phyloP scores from a whole-genome alignment of 768 basidiomycete species.

The Kwoniella bestiolae region DNA sequence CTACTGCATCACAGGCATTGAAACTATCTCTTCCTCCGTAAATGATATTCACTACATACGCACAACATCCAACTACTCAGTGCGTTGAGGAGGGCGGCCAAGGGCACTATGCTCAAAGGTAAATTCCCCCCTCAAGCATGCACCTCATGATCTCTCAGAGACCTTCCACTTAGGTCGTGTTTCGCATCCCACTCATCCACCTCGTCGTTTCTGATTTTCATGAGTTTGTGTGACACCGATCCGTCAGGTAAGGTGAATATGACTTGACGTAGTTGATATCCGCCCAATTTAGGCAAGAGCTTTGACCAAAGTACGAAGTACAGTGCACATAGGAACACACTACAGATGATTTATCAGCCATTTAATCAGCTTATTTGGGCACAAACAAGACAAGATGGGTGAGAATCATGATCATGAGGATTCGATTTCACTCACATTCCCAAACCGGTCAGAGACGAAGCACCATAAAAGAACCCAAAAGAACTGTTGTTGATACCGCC shows the following conservation, averaged over 20 bases:
- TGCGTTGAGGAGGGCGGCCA: too few species aligned
- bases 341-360: too few species aligned
- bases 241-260: slow-evolving; percentile 35
- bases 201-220: slow-evolving; percentile 31
- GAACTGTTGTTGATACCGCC: slow-evolving; percentile 54
- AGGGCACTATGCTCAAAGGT: too few species aligned
- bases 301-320: slow-evolving; percentile 61
- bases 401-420: background rate
- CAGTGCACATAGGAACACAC: slow-evolving; percentile 40
- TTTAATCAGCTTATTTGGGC: background rate
- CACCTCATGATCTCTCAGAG: background rate
- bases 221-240: slow-evolving; percentile 24
- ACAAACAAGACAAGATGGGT: background rate
- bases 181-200: slow-evolving; percentile 29
- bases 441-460: slow-evolving; percentile 32
- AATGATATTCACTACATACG: too few species aligned
- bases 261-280: slow-evolving; percentile 61
- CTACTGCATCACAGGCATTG: too few species aligned
- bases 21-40: too few species aligned
- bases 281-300: slow-evolving; percentile 60
- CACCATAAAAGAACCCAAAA: slow-evolving; percentile 44
- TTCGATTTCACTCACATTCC: slow-evolving; percentile 27
- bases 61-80: too few species aligned
- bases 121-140: background rate
- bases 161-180: slow-evolving; percentile 27